Conservation (phyloP, 169 alveolate species). For the Perkinsus marinus region DNA sequence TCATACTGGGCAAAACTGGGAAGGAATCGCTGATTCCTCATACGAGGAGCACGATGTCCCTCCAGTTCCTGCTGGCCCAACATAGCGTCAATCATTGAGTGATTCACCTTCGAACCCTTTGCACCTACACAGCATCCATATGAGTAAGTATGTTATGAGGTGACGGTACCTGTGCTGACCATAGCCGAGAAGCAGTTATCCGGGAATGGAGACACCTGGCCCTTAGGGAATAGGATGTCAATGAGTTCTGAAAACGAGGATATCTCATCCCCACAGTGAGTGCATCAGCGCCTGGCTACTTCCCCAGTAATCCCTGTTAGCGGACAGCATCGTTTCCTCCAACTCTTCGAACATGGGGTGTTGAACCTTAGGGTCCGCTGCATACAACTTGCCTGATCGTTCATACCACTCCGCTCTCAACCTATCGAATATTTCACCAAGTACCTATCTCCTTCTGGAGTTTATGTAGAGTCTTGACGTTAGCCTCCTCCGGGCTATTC, state of each 20-base stretch:
- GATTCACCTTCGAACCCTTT: constrained; percentile 85
- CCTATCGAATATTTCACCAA: not conserved
- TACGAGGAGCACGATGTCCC: constrained; percentile 87
- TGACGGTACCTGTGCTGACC: constrained; percentile 94
- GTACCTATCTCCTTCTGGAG: constrained; percentile 26
- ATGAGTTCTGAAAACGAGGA: constrained; percentile 43
- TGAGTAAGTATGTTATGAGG: no score
- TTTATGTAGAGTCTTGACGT: constrained; percentile 16
- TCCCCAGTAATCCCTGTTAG: constrained; percentile 28
- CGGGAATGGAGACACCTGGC: constrained; percentile 69
- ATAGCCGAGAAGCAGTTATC: constrained; percentile 85
- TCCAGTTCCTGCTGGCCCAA: constrained; percentile 89
- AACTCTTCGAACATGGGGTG: constrained; percentile 24
- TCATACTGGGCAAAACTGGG: constrained; percentile 87
- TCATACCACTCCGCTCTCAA: constrained; percentile 8
- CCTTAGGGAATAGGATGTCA: constrained; percentile 37
- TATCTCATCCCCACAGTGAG: constrained; percentile 16
- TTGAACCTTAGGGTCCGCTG: constrained; percentile 11
- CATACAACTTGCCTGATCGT: constrained; percentile 1
- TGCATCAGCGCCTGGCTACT: constrained; percentile 4
- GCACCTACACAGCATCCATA: constrained; percentile 30
- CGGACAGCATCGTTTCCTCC: constrained; percentile 23
- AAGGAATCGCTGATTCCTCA: constrained; percentile 81
- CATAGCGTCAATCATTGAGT: constrained; percentile 79
- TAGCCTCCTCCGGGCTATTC: constrained; percentile 7